Conservation (phyloP, 371 early-diverging fungal species). For the Umbelopsis sp. region DNA sequence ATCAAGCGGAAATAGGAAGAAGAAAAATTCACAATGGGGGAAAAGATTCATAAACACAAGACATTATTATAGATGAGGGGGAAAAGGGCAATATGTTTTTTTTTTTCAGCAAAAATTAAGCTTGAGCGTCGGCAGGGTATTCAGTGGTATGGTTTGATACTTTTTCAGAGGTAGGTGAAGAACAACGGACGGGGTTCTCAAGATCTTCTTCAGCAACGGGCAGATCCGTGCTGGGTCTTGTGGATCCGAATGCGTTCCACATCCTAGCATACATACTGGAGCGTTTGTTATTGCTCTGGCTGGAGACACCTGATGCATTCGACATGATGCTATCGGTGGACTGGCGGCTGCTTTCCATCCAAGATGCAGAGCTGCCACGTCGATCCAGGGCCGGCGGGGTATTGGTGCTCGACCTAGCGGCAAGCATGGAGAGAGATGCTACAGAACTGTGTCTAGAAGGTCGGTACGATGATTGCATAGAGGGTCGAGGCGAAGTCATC, state of each 20-base stretch:
- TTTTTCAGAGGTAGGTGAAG: constrained; percentile 12
- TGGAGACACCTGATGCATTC: constrained; percentile 27
- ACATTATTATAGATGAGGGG: background rate
- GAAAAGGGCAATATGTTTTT: background rate
- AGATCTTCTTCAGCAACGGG: constrained; percentile 3
- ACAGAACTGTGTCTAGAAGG: constrained; percentile 33
- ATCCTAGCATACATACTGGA: constrained; percentile 50
- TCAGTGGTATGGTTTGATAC: background rate
- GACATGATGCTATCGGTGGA: constrained; percentile 45
- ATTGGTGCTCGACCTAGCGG: constrained; percentile 24
- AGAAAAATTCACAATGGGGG: constrained; percentile 7
- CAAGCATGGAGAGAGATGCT: constrained; percentile 36
- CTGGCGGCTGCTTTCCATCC: constrained; percentile 26
- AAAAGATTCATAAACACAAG: background rate
- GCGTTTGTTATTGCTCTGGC: constrained; percentile 37
- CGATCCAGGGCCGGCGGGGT: constrained; percentile 29
- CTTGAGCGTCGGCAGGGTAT: constrained; percentile 2
- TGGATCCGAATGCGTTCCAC: constrained; percentile 30
- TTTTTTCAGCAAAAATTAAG: background rate
- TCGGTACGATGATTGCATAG: constrained; percentile 28
- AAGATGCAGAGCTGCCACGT: constrained; percentile 18
- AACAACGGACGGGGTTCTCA: background rate
- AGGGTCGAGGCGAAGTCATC: constrained; percentile 28
- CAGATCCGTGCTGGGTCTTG: constrained; percentile 25
- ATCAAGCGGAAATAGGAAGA: background rate